These are phyloP conservation scores for Debaryomyces castellii DNA, from an alignment of 805 yeast species.

Conservation along the genomic window DNA sequence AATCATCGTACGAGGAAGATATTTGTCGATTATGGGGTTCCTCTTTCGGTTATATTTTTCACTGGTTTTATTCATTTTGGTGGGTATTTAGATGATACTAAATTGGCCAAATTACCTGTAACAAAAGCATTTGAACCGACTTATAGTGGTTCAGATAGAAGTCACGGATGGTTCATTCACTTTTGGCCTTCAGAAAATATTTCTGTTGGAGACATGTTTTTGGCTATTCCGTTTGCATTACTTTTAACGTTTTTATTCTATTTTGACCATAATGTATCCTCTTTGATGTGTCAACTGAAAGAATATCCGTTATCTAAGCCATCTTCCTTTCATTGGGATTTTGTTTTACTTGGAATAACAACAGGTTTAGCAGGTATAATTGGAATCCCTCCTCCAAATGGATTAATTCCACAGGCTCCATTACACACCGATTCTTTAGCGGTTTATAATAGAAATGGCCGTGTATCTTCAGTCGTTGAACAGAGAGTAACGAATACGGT, in stretches of 20 bases:
- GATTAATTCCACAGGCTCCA: slow-evolving; percentile 96
- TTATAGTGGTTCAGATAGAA: slow-evolving; percentile 27
- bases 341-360: slow-evolving; percentile 76
- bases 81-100: slow-evolving; percentile 59
- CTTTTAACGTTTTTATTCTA: slow-evolving; percentile 81
- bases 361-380: slow-evolving; percentile 85
- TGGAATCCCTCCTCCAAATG: slow-evolving; percentile 96
- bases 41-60: slow-evolving; percentile 80
- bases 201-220: slow-evolving; percentile 70
- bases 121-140: slow-evolving; percentile 79
- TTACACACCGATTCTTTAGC: slow-evolving; percentile 80
- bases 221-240: slow-evolving; percentile 92
- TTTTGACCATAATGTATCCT: slow-evolving; percentile 93
- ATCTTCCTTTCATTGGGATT: slow-evolving; percentile 90
- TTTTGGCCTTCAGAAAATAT: slow-evolving; percentile 63
- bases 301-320: slow-evolving; percentile 84
- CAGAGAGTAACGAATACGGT: slow-evolving; percentile 82
- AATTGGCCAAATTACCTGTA: slow-evolving; percentile 65
- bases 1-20: slow-evolving; percentile 61
- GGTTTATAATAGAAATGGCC: slow-evolving; percentile 44
- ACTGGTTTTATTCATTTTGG: slow-evolving; percentile 94
- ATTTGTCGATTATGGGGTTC: slow-evolving; percentile 84
- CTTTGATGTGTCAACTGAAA: slow-evolving; percentile 86
- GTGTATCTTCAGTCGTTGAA: slow-evolving; percentile 68
- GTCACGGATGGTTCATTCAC: slow-evolving; percentile 74